Evolutionary conservation across 495 filamentous ascomycete genomes (phyloP), one percentile per base, ranked within the genome.

Genomic region (Neurospora sublineolata): DNA sequence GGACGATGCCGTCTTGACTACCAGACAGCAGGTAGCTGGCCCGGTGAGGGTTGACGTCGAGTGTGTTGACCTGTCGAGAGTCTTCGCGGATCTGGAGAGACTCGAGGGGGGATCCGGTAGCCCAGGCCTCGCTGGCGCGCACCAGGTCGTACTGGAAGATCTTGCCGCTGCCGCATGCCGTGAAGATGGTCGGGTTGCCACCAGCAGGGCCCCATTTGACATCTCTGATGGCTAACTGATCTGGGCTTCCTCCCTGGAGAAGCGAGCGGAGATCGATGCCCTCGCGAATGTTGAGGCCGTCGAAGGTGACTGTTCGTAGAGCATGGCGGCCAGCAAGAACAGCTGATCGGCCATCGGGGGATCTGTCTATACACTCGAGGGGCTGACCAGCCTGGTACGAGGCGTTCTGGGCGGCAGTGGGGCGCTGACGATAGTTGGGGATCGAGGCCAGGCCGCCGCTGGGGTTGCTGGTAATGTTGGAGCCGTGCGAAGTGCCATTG

Each of bases 1-100:
- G 91, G 67, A 97, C 92, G 16, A 91, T 92, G 70, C 91, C 91
- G 84, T 98, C 95, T 81, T 97, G 94, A 78, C 94, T 94, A 33
- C 92, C 95, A 4, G 94, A 97, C 33, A 98, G 84, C 41, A 98
- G 80, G 84, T 89, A 87, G 71, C 87, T 88, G 69, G 90, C 89
- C 72, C 87, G 84, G 77, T 92, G 90, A 2, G 95, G 94, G 77
- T 94, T 97, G 80, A 97, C 92, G 52, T 93, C 93, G 42, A 99
- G 84, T 73, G 89, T 89, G 80, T 99, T 94, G 71, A 99, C 91
- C 84, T 97, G 94, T 69, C 96, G 91, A 71, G 86, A 88, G 80
- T 97, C 96, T 78, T 97, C 94, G 5, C 82, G 82, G 27, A 83
- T 85, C 70, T 93, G 89, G 71, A 89, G 89, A 69, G 90, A 84